phyloP scores from a whole-genome alignment of 1,139 yeast genomes.

The Scheffersomyces titani region DNA sequence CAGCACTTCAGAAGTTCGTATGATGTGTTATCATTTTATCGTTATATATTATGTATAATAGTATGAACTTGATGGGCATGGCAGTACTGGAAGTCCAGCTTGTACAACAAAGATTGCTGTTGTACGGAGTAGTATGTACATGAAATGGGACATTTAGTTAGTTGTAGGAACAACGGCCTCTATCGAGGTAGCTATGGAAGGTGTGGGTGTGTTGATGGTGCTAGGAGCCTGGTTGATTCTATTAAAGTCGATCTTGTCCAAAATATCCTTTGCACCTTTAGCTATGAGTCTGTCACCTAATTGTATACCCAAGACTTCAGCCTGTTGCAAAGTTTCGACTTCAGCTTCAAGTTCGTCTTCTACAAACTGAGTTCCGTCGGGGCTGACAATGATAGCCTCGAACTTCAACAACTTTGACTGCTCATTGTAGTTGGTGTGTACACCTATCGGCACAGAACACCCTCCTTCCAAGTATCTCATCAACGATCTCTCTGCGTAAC shows the following conservation, averaged over 20 bases:
- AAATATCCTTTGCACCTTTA: conserved; percentile 80
- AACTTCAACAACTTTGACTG: conserved; percentile 46
- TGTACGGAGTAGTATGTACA: background rate
- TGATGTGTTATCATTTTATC: background rate
- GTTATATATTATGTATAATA: no score
- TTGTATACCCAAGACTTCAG: conserved; percentile 66
- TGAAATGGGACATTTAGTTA: background rate
- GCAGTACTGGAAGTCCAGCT: background rate
- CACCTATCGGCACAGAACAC: conserved; percentile 97
- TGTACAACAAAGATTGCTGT: background rate
- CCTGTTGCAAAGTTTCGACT: conserved; percentile 54
- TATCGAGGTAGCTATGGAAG: background rate
- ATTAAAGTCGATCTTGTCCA: conserved; percentile 78
- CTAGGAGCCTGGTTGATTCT: conserved; percentile 49
- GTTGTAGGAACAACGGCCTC: background rate
- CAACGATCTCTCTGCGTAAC: conserved; percentile 87
- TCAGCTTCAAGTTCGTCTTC: conserved; percentile 48
- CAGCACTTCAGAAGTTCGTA: no score
- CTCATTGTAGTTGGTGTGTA: conserved; percentile 58
- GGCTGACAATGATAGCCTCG: conserved; percentile 78
- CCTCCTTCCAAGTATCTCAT: conserved; percentile 95
- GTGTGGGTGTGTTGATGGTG: conserved; percentile 6
- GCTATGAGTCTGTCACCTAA: conserved; percentile 69
- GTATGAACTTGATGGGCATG: background rate
- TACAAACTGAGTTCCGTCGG: conserved; percentile 74